phyloP scores from a whole-genome alignment of 164 flowering plant species.

The Malania oleifera region DNA sequence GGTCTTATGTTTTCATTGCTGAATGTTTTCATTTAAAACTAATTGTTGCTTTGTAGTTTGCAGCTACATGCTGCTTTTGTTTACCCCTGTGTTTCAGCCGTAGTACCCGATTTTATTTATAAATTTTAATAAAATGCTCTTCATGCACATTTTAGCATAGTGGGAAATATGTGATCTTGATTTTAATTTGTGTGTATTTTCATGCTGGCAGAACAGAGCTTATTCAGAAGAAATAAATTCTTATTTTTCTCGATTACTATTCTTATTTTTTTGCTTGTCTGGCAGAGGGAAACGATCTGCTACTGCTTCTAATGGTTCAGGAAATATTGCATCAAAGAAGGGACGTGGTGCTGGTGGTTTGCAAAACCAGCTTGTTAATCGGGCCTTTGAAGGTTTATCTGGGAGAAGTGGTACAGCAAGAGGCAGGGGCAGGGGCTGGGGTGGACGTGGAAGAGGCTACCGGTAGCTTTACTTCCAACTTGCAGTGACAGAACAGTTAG shows the following conservation, averaged over 20 bases:
- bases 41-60: too few species aligned
- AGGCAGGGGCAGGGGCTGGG: constrained; percentile 50
- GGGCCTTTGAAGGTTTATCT: constrained; percentile 70
- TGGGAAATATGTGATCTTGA: too few species aligned
- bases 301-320: constrained; percentile 43
- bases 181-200: too few species aligned
- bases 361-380: constrained; percentile 67
- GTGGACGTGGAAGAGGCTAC: constrained; percentile 68
- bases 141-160: too few species aligned
- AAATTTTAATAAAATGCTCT: too few species aligned
- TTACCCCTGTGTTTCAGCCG: too few species aligned
- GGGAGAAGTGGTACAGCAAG: constrained; percentile 45
- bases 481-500: not conserved
- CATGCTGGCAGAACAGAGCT: not conserved
- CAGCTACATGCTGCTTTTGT: too few species aligned
- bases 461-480: constrained; percentile 20
- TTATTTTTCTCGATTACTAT: not conserved
- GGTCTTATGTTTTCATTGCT: too few species aligned
- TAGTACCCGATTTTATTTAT: too few species aligned
- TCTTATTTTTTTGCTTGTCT: not conserved
- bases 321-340: constrained; percentile 43
- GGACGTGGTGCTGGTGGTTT: constrained; percentile 68
- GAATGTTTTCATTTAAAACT: too few species aligned
- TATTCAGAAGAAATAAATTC: not conserved
- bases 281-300: constrained; percentile 66